Base-by-base conservation (phyloP, 306 rosid species). In the Sindora glabra region DNA sequence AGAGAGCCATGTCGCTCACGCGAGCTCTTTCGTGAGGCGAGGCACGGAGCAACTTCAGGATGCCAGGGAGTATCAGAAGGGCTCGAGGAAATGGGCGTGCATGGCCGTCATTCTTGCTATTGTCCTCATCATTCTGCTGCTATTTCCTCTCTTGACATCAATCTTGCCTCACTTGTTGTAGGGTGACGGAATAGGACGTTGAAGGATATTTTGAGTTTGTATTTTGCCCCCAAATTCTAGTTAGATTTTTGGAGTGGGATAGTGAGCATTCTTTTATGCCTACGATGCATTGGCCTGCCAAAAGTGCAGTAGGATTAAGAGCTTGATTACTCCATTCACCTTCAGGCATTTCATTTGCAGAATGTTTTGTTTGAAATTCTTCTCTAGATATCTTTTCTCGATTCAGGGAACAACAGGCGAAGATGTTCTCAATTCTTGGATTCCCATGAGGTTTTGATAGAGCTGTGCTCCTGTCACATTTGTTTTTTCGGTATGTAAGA, bases 1-100 rank as follows among this genome's bases (percentile, higher is more conserved):
- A 3, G 98, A 92, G 72, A 86, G 94, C 69, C 94, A 92, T 39
- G 98, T 92, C 0, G 84, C 84, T 7, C 98, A 88, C 40, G 98
- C 98, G 0, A 92, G 83, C 48, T 92, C 98, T 3, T 92, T 92
- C 8, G 98, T 92, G 0, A 72, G 94, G 27, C 57, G 90, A 46
- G 96, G 98, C 27, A 89, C 98, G 0, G 92, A 75, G 0, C 83
- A 85, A 47, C 98, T 91, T 41, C 77, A 81, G 5, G 96, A 79
- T 36, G 96, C 98, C 0, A 76, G 84, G 53, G 96, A 57, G 67
- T 23, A 64, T 36, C 96, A 88, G 66, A 88, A 76, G 71, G 56
- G 56, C 15, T 83, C 96, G 0, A 79, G 98, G 68, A 78, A 88
- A 21, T 92, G 98, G 96, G 73, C 83, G 0, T 86, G 95, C 69